These are phyloP conservation scores for Magnaporthiopsis poae DNA, from an alignment of 2,329 filamentous ascomycete genomes.

Conservation along the genomic window DNA sequence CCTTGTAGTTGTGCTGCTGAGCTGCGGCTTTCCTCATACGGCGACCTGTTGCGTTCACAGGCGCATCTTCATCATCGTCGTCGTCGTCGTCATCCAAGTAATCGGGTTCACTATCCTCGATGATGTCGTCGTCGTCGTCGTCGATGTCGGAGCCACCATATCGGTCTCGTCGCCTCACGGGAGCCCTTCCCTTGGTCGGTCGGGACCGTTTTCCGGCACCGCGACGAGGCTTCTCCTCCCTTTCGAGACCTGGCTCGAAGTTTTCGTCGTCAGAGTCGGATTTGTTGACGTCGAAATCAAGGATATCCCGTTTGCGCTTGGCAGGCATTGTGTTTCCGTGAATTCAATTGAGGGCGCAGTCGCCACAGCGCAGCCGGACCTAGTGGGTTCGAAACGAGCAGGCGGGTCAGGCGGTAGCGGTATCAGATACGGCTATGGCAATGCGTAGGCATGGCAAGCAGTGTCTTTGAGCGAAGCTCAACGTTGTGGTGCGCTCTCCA, in stretches of 20 bases:
- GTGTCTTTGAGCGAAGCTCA: background rate
- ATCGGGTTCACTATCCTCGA: slow-evolving; percentile 44
- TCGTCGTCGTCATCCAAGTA: slow-evolving; percentile 33
- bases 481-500: background rate
- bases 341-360: background rate
- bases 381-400: no score
- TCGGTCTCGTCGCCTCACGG: slow-evolving; percentile 28
- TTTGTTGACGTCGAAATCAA: slow-evolving; percentile 57
- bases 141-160: slow-evolving; percentile 55
- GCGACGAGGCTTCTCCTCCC: slow-evolving; percentile 33
- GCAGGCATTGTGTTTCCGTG: slow-evolving; percentile 25
- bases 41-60: slow-evolving; percentile 32
- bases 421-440: background rate
- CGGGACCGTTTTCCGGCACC: slow-evolving; percentile 25
- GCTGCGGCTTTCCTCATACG: slow-evolving; percentile 35
- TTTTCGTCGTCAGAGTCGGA: slow-evolving; percentile 58
- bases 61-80: slow-evolving; percentile 25
- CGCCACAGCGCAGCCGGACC: no score
- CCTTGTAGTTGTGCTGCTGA: slow-evolving; percentile 35
- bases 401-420: background rate
- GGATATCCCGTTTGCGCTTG: slow-evolving; percentile 47
- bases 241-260: slow-evolving; percentile 45
- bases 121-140: slow-evolving; percentile 45
- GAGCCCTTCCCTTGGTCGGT: slow-evolving; percentile 17
- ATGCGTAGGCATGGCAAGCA: background rate